Conservation (phyloP, 2,329 filamentous ascomycete species). For the Aspergillus phoenicis region DNA sequence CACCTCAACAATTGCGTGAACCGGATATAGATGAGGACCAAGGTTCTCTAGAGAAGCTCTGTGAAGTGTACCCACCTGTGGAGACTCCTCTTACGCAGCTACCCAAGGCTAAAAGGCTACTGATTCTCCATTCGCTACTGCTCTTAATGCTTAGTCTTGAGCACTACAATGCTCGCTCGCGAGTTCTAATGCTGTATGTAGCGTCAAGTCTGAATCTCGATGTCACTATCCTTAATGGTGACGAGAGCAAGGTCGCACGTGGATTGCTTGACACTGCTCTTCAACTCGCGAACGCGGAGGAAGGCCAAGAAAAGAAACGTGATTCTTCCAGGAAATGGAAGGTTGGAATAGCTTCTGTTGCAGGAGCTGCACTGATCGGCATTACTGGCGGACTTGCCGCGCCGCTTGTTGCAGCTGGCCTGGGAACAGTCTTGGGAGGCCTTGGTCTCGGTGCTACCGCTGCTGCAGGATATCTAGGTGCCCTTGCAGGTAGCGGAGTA, state of each 20-base stretch:
- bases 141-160: slow-evolving; percentile 75
- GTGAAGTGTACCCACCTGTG: slow-evolving; percentile 58
- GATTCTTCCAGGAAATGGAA: slow-evolving; percentile 71
- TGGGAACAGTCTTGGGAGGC: slow-evolving; percentile 78
- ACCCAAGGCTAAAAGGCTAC: slow-evolving; percentile 52
- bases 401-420: slow-evolving; percentile 73
- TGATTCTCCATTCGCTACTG: slow-evolving; percentile 72
- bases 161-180: slow-evolving; percentile 73
- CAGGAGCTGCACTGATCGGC: slow-evolving; percentile 83
- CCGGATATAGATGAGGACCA: slow-evolving; percentile 29
- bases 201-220: slow-evolving; percentile 72
- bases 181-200: slow-evolving; percentile 70
- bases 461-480: slow-evolving; percentile 76
- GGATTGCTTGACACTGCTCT: slow-evolving; percentile 76
- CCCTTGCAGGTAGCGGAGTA: slow-evolving; percentile 76
- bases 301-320: slow-evolving; percentile 69
- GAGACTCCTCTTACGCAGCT: slow-evolving; percentile 57
- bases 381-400: slow-evolving; percentile 78
- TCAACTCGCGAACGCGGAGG: slow-evolving; percentile 74
- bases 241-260: slow-evolving; percentile 74
- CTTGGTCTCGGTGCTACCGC: slow-evolving; percentile 72
- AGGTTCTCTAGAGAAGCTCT: slow-evolving; percentile 31
- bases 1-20: slow-evolving; percentile 26
- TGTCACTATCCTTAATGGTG: slow-evolving; percentile 63
- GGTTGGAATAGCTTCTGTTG: slow-evolving; percentile 83